Evolutionary conservation across 768 basidiomycete genomes (phyloP), one percentile per base, ranked within the genome.

Genomic region (Trametes sanguinea): DNA sequence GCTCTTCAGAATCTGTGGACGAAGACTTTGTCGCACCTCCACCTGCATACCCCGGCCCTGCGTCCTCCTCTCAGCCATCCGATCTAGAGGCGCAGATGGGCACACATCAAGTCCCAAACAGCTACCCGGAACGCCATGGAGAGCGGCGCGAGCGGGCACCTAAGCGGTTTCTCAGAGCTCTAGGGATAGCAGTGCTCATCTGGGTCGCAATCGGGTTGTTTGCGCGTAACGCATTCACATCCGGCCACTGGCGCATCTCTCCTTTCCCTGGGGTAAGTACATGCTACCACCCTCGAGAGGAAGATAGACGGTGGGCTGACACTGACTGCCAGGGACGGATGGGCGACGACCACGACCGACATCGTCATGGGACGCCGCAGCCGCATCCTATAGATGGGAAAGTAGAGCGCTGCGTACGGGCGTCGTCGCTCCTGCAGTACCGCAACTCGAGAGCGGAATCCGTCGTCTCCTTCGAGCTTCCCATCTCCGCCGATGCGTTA

Each of bases 21-120:
- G 60, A 63, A 27, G 60, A 60, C 9, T 51, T 50, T 35, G 22
- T 37, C 11, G 29, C 61, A 6, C 62, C 68, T 3, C 68, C 69
- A 2, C 70, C 70, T 2, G 68, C 70, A n/a, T 71, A 69, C 30
- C 57, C 67, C 14, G 68, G 66, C 6, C 47, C 59, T 17, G 13
- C 30, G 22, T 57, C 62, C 29, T 57, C 62, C 29, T 56, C 58
- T 55, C 60, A 40, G 29, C 42, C 8, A 16, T 50, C 13, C 9
- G 44, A 8, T 27, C 40, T 46, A 33, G 62, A 54, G 40, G 57
- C 62, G 11, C 46, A 55, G 22, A 13, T 53, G 2, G 47, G 57
- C 40, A 27, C 35, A 0, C 17, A 51, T 5, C 27, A 39, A 14
- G 32, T 43, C 32, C 53, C 47, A 2, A 40, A 55, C 3, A 33